Conservation (phyloP, 2,329 filamentous ascomycete species). For the Phaeophleospora eucalypticola region DNA sequence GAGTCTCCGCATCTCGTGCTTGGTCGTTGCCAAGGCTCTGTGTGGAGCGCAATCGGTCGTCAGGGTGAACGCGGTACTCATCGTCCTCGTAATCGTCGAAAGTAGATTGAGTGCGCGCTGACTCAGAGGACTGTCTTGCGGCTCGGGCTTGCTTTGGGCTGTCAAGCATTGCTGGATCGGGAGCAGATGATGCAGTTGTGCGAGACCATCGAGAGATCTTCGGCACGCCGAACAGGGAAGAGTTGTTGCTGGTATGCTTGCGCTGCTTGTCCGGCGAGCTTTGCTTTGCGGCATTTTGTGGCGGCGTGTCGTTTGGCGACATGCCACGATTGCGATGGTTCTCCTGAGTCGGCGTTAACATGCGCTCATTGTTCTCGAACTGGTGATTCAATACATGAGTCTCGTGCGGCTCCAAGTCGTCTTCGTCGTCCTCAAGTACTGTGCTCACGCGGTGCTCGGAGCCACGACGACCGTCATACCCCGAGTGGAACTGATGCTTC, state of each 20-base stretch:
- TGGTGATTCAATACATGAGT: constrained; percentile 48
- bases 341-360: constrained; percentile 60
- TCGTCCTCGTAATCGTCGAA: constrained; percentile 54
- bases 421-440: constrained; percentile 75
- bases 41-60: constrained; percentile 50
- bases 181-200: constrained; percentile 82
- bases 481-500: constrained; percentile 43
- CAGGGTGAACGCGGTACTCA: constrained; percentile 53
- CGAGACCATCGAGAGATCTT: constrained; percentile 98
- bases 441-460: constrained; percentile 85
- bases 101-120: constrained; percentile 77
- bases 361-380: constrained; percentile 56
- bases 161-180: constrained; percentile 28
- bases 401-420: constrained; percentile 66
- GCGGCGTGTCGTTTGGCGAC: constrained; percentile 46
- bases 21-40: constrained; percentile 22
- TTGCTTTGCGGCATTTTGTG: constrained; percentile 54
- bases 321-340: constrained; percentile 35
- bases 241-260: constrained; percentile 84
- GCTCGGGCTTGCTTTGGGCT: constrained; percentile 25
- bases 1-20: constrained; percentile 19
- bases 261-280: constrained; percentile 71
- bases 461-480: constrained; percentile 49
- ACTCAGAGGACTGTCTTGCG: constrained; percentile 53
- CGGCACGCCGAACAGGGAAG: constrained; percentile 67